Percentiles rank a stretch among this genome's conserved stretches.
These are phyloP conservation scores for Mycena alexandri DNA, from an alignment of 768 basidiomycete species.

Conservation along the genomic window DNA sequence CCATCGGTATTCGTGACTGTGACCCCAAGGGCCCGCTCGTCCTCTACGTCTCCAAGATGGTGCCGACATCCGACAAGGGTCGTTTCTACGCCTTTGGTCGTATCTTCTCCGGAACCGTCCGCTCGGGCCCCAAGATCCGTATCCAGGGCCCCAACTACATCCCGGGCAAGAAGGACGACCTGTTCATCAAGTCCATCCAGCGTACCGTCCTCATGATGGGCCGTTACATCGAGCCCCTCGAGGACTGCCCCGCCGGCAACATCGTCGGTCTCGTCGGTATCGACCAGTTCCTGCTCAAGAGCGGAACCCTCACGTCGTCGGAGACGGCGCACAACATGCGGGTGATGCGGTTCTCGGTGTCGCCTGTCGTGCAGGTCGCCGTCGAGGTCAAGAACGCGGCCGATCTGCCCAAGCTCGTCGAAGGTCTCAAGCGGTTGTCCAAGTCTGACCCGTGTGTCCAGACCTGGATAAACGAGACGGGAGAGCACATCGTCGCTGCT, in stretches of 20 bases:
- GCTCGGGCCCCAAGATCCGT: slow-evolving; percentile 97
- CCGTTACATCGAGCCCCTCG: slow-evolving; percentile 97
- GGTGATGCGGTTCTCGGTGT: slow-evolving; percentile 99
- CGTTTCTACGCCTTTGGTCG: slow-evolving; percentile 99
- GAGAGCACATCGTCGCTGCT: slow-evolving; percentile 99
- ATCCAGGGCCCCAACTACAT: slow-evolving; percentile 99
- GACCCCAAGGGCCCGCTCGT: slow-evolving; percentile 97
- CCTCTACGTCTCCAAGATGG: slow-evolving; percentile 99
- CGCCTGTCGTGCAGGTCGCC: slow-evolving; percentile 98
- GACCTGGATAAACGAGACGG: slow-evolving; percentile 92
- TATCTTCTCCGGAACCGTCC: slow-evolving; percentile 99
- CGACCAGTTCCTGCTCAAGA: slow-evolving; percentile 99
- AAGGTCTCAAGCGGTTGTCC: slow-evolving; percentile 99
- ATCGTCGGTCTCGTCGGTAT: slow-evolving; percentile 99
- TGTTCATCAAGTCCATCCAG: slow-evolving; percentile 98
- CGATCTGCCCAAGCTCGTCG: slow-evolving; percentile 99
- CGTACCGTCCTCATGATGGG: slow-evolving; percentile 99
- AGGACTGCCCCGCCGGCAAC: slow-evolving; percentile 99
- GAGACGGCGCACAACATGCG: slow-evolving; percentile 99
- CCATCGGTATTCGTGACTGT: slow-evolving; percentile 98
- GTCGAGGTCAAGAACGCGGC: slow-evolving; percentile 99
- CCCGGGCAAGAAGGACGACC: slow-evolving; percentile 98
- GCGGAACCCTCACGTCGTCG: slow-evolving; percentile 95
- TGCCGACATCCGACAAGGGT: slow-evolving; percentile 99
- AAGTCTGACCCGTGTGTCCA: slow-evolving; percentile 99